Evolutionary conservation across 2,329 filamentous ascomycete species (phyloP).

Genomic region (Huntiella omanensis): DNA sequence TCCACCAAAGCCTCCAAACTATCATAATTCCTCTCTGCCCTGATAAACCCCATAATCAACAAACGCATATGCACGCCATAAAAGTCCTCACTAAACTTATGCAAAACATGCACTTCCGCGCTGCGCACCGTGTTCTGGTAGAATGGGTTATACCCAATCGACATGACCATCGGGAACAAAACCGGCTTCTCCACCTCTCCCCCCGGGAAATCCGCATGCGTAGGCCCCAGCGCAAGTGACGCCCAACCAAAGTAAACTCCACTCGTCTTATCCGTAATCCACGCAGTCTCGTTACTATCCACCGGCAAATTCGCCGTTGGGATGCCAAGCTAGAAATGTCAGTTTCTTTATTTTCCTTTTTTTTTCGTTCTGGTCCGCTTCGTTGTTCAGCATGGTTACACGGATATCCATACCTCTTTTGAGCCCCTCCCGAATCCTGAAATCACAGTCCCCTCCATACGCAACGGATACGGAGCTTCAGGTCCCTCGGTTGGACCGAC

Average conservation of each 20-base stretch:
- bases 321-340: slow-evolving; percentile 54
- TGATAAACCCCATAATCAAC: slow-evolving; percentile 68
- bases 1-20: slow-evolving; percentile 64
- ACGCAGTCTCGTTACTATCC: slow-evolving; percentile 37
- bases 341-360: not conserved
- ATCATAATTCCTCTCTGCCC: slow-evolving; percentile 77
- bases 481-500: slow-evolving; percentile 60
- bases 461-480: slow-evolving; percentile 59
- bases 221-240: slow-evolving; percentile 40
- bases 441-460: slow-evolving; percentile 71
- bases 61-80: slow-evolving; percentile 68
- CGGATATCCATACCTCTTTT: slow-evolving; percentile 55
- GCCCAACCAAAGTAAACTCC: slow-evolving; percentile 94
- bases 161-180: slow-evolving; percentile 78
- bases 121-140: slow-evolving; percentile 80
- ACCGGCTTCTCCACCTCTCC: slow-evolving; percentile 14
- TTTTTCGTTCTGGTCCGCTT: slow-evolving; percentile 28
- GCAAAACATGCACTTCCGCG: slow-evolving; percentile 81
- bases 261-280: slow-evolving; percentile 45
- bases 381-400: not conserved
- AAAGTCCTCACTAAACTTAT: slow-evolving; percentile 61
- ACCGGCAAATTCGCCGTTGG: slow-evolving; percentile 87
- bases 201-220: slow-evolving; percentile 25
- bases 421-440: slow-evolving; percentile 86
- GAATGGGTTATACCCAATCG: slow-evolving; percentile 91